These are phyloP conservation scores for Posidonia australis DNA, from an alignment of 106 monocot genomes.

Conservation along the genomic window DNA sequence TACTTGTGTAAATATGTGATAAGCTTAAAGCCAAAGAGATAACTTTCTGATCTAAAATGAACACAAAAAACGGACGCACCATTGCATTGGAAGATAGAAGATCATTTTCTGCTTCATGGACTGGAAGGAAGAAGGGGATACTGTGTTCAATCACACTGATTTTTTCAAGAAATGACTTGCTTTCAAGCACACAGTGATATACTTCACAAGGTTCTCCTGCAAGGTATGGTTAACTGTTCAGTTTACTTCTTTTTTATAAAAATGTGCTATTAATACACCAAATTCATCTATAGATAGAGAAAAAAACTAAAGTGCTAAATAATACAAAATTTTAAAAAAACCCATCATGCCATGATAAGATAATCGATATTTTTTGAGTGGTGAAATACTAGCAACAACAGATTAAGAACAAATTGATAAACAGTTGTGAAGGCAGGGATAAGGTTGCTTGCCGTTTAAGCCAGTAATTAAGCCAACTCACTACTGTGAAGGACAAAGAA, in stretches of 20 bases:
- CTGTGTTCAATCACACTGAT: conserved; percentile 88
- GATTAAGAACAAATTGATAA: too few relatives aligned
- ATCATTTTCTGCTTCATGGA: conserved; percentile 88
- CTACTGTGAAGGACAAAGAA: too few relatives aligned
- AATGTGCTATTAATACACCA: too few relatives aligned
- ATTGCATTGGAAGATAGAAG: conserved; percentile 93
- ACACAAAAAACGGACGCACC: conserved; percentile 26
- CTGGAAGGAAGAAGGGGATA: conserved; percentile 87
- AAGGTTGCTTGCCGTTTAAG: too few relatives aligned
- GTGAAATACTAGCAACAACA: too few relatives aligned
- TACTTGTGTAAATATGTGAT: not conserved
- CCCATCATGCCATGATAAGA: too few relatives aligned
- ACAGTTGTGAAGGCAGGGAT: too few relatives aligned
- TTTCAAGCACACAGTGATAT: conserved; percentile 91
- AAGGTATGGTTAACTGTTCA: conserved; percentile 19
- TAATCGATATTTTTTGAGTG: too few relatives aligned
- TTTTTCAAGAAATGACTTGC: conserved; percentile 99
- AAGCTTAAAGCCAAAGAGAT: not conserved
- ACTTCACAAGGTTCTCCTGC: conserved; percentile 91
- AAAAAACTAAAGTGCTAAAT: too few relatives aligned
- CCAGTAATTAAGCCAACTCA: too few relatives aligned
- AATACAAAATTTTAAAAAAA: too few relatives aligned
- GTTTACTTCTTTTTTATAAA: not conserved
- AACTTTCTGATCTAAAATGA: not conserved
- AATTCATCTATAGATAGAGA: too few relatives aligned